Evolutionary conservation across 208 protist species (phyloP), one percentile per base, ranked within the genome.

Genomic region (Lotmaria passim): DNA sequence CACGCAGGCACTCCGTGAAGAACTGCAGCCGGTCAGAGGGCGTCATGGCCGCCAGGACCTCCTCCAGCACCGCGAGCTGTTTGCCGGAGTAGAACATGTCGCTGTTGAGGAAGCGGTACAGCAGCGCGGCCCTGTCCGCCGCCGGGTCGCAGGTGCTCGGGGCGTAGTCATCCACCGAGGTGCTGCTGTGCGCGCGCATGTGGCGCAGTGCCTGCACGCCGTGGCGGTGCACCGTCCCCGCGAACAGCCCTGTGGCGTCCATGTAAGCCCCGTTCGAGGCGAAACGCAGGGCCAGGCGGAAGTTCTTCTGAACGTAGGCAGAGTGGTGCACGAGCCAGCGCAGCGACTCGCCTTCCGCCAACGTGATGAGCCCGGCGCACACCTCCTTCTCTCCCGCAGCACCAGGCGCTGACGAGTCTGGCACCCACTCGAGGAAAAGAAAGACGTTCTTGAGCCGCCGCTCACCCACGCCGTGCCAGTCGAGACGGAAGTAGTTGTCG

Each of bases 401-500:
- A 63, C 17, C 23, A n/a, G 15, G 43, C 23, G 7, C 28, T 36
- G 44, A 26, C 39, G 21, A 7, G n/a, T 44, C 23, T 2, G 92
- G 93, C 23, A 85, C 41, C 94, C 96, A 98, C 55, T 98, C 93
- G 6, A 97, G 47, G 41, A 95, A 87, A 33, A 98, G 74, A 24
- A 90, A 79, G 15, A 89, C 83, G 69, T 97, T 98, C 79, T 98
- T 97, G 56, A 98, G 87, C 8, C 94, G 86, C 8, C 96, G 82
- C 69, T 95, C 88, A 7, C 89, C 89, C 3, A 86, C 71, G 17
- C 91, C 94, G 41, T 88, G 73, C 94, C 88, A 98, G 15, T 80
- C 60, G 39, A 88, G 70, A 14, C 93, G 88, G 82, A 97, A 98
- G 75, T 94, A 97, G 82, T 98, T 98, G 69, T 97, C 87, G 39